Evolutionary conservation across 176 grass and related monocot genomes (phyloP).

Genomic region (Eleusine indica): DNA sequence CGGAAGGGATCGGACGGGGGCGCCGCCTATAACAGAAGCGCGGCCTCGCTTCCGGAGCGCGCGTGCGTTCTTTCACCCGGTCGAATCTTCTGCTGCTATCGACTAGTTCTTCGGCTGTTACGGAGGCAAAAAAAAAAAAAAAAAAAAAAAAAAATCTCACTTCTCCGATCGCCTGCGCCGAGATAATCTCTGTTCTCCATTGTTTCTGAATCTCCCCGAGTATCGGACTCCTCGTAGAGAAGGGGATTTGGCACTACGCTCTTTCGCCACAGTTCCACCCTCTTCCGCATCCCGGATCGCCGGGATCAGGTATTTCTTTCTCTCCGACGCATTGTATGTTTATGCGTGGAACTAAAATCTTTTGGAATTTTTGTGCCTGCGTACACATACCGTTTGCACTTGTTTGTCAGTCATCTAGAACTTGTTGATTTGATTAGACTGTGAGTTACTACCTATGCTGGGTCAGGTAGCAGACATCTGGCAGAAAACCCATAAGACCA

Average conservation of each 20-base stretch:
- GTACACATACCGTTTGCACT: neutral
- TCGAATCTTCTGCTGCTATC: neutral
- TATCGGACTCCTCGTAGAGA: neutral
- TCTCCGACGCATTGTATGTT: neutral
- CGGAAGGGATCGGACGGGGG: neutral
- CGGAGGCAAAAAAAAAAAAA: neutral
- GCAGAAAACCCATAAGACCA: no score
- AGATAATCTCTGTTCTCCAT: neutral
- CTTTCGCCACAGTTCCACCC: neutral
- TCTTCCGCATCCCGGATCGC: neutral
- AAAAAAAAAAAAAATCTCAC: neutral
- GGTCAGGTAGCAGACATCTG: no score
- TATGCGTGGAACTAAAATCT: neutral
- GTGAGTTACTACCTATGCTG: no score
- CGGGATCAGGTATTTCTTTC: conserved; percentile 29
- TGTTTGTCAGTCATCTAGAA: neutral
- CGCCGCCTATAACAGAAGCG: neutral
- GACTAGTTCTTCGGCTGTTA: neutral
- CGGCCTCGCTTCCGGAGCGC: neutral
- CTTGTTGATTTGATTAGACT: neutral
- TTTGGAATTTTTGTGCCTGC: neutral
- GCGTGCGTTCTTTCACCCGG: neutral
- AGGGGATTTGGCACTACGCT: neutral
- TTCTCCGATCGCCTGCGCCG: neutral
- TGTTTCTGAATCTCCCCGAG: neutral